Evolutionary conservation across 75 land plant genomes (phyloP).

Genomic region (Cryptomeria japonica): DNA sequence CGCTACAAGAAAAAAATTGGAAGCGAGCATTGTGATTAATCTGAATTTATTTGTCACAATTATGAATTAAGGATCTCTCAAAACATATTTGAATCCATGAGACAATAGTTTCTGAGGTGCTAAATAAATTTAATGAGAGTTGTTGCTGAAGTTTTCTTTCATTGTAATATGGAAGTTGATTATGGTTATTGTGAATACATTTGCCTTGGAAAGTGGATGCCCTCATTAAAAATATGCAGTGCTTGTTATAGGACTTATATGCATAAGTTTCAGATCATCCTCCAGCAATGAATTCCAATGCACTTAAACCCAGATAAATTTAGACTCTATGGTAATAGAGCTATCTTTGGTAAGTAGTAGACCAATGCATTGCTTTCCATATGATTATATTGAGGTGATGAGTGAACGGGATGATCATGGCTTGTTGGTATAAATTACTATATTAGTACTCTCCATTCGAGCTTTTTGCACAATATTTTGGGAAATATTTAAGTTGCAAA

Average conservation of each 20-base stretch:
- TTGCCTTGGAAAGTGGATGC: background rate
- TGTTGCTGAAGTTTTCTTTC: background rate
- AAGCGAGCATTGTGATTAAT: no score
- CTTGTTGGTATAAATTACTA: background rate
- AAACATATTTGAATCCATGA: background rate
- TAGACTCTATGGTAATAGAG: background rate
- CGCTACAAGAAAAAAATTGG: no score
- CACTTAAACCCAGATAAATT: background rate
- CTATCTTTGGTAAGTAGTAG: background rate
- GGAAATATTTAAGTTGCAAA: background rate
- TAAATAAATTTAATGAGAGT: background rate
- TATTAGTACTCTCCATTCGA: background rate
- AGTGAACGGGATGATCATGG: background rate
- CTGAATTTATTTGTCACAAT: no score
- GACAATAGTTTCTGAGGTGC: background rate
- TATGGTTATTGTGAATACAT: background rate
- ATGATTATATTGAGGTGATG: background rate
- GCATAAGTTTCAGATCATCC: background rate
- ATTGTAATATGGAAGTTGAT: background rate
- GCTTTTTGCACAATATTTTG: background rate
- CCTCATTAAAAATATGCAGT: background rate
- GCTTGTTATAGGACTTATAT: background rate
- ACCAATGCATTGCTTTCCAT: background rate
- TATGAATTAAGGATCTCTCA: no score
- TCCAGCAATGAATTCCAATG: background rate